Conservation (phyloP, 1,284 basidiomycete species). For the Rhodofomes roseus region DNA sequence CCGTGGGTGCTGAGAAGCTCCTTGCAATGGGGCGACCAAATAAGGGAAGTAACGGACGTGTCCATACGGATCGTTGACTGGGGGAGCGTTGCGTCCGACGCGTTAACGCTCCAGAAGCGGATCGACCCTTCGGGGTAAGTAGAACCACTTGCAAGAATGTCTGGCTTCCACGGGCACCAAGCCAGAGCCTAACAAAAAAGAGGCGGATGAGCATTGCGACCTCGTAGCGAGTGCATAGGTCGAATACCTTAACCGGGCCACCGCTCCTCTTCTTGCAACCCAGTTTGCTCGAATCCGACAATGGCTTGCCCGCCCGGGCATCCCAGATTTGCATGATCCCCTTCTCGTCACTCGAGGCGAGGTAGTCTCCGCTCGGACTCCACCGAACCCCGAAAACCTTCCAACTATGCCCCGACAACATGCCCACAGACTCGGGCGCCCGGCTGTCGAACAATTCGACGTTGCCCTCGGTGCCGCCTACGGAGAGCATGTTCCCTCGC, state of each 20-base stretch:
- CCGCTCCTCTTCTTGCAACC: conserved; percentile 41
- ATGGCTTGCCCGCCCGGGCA: conserved; percentile 31
- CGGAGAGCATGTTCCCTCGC: conserved; percentile 36
- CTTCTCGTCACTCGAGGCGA: conserved; percentile 40
- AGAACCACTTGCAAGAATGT: conserved; percentile 65
- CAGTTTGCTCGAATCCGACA: conserved; percentile 30
- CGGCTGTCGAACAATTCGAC: conserved; percentile 39
- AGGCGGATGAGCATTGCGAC: neutral
- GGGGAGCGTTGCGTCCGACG: conserved; percentile 43
- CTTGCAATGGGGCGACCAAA: conserved; percentile 62
- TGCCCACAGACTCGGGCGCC: conserved; percentile 23
- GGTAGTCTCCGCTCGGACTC: conserved; percentile 39
- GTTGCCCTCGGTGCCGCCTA: conserved; percentile 36
- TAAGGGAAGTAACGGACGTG: conserved; percentile 63
- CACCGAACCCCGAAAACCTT: conserved; percentile 43
- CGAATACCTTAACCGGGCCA: conserved; percentile 51
- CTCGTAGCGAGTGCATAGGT: neutral
- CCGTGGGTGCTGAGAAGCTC: conserved; percentile 71
- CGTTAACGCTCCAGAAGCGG: conserved; percentile 50
- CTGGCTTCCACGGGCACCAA: conserved; percentile 75
- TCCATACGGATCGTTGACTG: conserved; percentile 47
- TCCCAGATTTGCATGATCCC: conserved; percentile 46
- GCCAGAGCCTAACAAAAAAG: conserved; percentile 49
- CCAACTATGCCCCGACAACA: conserved; percentile 33
- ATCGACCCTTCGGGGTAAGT: conserved; percentile 64